Conservation (phyloP, 305 asterid species). For the Striga hermonthica region DNA sequence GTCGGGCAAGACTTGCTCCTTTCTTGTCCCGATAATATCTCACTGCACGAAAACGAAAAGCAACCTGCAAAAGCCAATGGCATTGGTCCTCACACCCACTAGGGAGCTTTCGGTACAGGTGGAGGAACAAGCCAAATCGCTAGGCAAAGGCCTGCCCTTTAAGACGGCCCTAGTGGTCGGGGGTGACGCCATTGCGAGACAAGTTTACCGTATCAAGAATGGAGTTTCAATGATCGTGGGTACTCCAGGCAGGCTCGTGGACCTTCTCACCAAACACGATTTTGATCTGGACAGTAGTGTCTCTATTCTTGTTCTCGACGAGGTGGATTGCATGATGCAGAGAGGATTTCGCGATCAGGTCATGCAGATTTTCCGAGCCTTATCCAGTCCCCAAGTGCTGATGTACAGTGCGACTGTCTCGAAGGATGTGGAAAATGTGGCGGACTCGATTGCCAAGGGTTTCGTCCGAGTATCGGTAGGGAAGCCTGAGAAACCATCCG, state of each 20-base stretch:
- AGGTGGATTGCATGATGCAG: constrained; percentile 84
- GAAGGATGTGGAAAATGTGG: constrained; percentile 70
- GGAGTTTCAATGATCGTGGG: constrained; percentile 87
- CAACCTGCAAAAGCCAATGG: constrained; percentile 55
- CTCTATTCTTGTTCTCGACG: constrained; percentile 81
- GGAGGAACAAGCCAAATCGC: constrained; percentile 87
- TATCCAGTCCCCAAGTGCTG: constrained; percentile 77
- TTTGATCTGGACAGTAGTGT: constrained; percentile 53
- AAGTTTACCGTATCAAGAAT: constrained; percentile 68
- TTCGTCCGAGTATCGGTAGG: constrained; percentile 63
- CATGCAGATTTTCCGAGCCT: constrained; percentile 70
- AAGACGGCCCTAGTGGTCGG: constrained; percentile 93
- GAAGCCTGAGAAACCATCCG: constrained; percentile 61
- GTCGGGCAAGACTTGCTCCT: constrained; percentile 85
- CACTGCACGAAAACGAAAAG: constrained; percentile 44
- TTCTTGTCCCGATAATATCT: constrained; percentile 69
- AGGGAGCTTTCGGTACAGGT: constrained; percentile 92
- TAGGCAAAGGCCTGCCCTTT: constrained; percentile 83
- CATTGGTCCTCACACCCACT: constrained; percentile 80
- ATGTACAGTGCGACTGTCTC: constrained; percentile 94
- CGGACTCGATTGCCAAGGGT: constrained; percentile 57
- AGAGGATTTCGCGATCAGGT: constrained; percentile 88
- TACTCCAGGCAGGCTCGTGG: constrained; percentile 89
- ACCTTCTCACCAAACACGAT: constrained; percentile 77
- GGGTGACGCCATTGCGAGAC: constrained; percentile 87